Base-by-base conservation (phyloP, 768 basidiomycete genomes). In the Crepidotus variabilis region DNA sequence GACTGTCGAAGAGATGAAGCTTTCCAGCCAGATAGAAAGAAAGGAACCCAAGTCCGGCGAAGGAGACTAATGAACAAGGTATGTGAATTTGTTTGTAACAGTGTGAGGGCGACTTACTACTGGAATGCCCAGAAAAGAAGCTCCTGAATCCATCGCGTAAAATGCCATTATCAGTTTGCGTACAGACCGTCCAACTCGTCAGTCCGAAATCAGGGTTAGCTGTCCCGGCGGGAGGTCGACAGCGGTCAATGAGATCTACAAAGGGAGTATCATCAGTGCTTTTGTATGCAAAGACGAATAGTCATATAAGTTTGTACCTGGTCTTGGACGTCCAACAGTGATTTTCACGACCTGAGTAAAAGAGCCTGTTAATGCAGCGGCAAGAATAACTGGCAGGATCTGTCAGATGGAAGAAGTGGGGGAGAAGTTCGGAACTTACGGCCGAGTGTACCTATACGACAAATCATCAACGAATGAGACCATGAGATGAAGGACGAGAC, bases 111-210 rank as follows among this genome's bases (percentile, higher is more conserved):
- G 24, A 74, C 88, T 50, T 72, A 94, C 93, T 57, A 62, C 91
- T 93, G 2, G 92, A 87, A 71, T 97, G 94, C 0, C 95, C 95
- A 54, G 90, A 92, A 11, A 88, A 89, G 70, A 98, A 97, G 66
- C 92, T 94, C 62, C 90, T 82, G 76, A 92, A 98, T 1, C 94
- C 95, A 71, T 96, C 92, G 24, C 77, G 74, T 60, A 94, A 69
- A 22, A 86, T 78, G 8, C 65, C 60, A n/a, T 68, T 63, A 60
- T 90, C 72, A 4, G 82, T 76, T 62, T 88, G 87, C 0, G 91
- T 92, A 70, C 97, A 99, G 52, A 96, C 85, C 5, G 81, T 78
- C 52, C 79, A 82, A n/a, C 78, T 84, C 0, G 86, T 84, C 9
- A 98, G 74, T 0, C 91, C 89, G 60, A 82, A 96, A 1, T 77